These are phyloP conservation scores for Pharnaceum exiguum DNA, from an alignment of 148 eudicot genomes.

Conservation along the genomic window DNA sequence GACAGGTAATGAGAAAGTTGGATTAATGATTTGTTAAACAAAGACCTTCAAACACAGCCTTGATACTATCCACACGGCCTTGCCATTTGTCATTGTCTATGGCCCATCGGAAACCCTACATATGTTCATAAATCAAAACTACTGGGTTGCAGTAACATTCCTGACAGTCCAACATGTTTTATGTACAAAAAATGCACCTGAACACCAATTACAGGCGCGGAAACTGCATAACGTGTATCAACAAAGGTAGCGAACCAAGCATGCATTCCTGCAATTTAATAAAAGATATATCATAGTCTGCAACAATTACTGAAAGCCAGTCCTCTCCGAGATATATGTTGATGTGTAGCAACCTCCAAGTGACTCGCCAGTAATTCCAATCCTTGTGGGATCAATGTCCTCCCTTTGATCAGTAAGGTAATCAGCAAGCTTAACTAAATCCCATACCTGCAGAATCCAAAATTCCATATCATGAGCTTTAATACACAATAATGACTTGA, in stretches of 20 bases:
- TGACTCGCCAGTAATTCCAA: slow-evolving; percentile 98
- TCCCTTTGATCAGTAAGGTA: slow-evolving; percentile 60
- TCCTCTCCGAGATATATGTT: neutral
- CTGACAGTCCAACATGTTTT: neutral
- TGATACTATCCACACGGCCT: slow-evolving; percentile 82
- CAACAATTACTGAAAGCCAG: too few species aligned
- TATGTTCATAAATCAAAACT: neutral
- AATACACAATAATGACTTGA: neutral
- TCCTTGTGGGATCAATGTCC: slow-evolving; percentile 67
- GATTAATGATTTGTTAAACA: neutral
- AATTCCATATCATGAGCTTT: neutral
- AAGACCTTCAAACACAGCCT: slow-evolving; percentile 84
- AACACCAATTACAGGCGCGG: slow-evolving; percentile 83
- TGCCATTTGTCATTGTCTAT: slow-evolving; percentile 87
- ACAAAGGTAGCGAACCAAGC: slow-evolving; percentile 92
- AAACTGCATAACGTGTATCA: slow-evolving; percentile 87
- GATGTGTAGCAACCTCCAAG: slow-evolving; percentile 67
- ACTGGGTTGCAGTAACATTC: neutral
- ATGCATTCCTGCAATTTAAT: slow-evolving; percentile 73
- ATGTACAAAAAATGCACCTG: slow-evolving; percentile 48
- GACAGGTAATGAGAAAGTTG: neutral
- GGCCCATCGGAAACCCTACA: slow-evolving; percentile 96
- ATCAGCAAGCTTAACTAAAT: slow-evolving; percentile 84
- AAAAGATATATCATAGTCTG: neutral
- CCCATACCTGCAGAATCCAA: slow-evolving; percentile 70